Base-by-base conservation (phyloP, 139 green algal species). In the Ulvella scutata region DNA sequence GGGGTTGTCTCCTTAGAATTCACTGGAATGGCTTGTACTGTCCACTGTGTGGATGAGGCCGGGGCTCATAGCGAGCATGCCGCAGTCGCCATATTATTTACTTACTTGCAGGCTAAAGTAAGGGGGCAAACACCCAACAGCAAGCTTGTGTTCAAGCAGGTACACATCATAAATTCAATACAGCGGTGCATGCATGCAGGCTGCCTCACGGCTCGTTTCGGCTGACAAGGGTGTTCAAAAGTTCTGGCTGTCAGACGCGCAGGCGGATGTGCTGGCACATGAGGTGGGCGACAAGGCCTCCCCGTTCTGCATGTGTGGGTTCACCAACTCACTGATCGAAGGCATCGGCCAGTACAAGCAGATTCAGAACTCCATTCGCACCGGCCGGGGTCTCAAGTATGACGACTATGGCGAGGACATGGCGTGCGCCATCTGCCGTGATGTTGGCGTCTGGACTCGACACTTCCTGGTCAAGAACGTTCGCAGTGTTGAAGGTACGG, bases 241-340 rank as follows among this genome's bases (percentile, higher is more conserved):
- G 23, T 79, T 79, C 21, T 79, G 75, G 75, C 37, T 79, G 75
- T 43, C 44, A 3, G 38, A 44, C 10, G 75, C 36, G 37, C 75
- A 79, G 75, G 43, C 37, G 38, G 75, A 75, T 31, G 61, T 72
- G 4, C 40, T 79, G 75, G 75, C 61, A 3, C 51, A 79, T 34
- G 75, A 79, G 61, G 26, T 10, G 10, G 59, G 59, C 1, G 20
- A 17, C 0, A 23, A 76, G n/a, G 75, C 61, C 37, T 79, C 75
- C 1, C 61, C 75, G 61, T n/a, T 40, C 29, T 79, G 75, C 75
- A 38, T 79, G 6, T n/a, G n/a, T n/a, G 37, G 34, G 0, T 51
- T 51, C 38, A 39, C 28, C 44, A 61, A 21, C 7, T 0, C 28
- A 6, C 13, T 20, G 6, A 28, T 74, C 10, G 13, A 51, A 31